Evolutionary conservation across 805 yeast species (phyloP).

Genomic region (Starmerella geochares): DNA sequence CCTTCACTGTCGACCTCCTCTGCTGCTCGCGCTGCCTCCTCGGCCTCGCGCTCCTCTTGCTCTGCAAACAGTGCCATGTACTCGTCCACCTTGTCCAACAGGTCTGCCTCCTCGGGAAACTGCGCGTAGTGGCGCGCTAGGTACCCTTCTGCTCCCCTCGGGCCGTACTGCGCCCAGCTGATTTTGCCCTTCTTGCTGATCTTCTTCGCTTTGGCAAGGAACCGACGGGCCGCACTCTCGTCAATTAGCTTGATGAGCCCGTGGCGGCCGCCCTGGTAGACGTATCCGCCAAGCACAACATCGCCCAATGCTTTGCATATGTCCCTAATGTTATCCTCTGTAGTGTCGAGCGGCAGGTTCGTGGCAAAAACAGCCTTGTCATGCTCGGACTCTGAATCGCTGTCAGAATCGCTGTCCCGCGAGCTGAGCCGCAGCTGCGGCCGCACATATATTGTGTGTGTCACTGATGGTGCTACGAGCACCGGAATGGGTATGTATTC

Average conservation of each 20-base stretch:
- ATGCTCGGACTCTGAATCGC: constrained; percentile 10
- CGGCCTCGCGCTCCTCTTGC: constrained; percentile 44
- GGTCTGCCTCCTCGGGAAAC: constrained; percentile 38
- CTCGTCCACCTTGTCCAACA: constrained; percentile 48
- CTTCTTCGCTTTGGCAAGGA: constrained; percentile 53
- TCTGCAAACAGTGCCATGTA: constrained; percentile 58
- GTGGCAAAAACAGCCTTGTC: constrained; percentile 51
- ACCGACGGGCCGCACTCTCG: constrained; percentile 52
- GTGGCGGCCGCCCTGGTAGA: constrained; percentile 34
- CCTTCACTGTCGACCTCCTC: constrained; percentile 84
- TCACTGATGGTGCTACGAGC: constrained; percentile 13
- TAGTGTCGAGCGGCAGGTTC: constrained; percentile 61
- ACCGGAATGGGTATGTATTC: constrained; percentile 24
- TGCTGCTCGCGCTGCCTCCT: constrained; percentile 27
- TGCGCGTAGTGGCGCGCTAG: constrained; percentile 32
- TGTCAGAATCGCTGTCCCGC: constrained; percentile 1
- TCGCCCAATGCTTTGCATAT: constrained; percentile 44
- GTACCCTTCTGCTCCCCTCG: constrained; percentile 33
- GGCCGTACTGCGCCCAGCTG: constrained; percentile 35
- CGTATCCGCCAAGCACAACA: constrained; percentile 33
- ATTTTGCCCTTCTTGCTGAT: constrained; percentile 28
- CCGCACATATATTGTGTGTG: constrained; percentile 25
- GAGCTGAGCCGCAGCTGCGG: constrained; percentile 16
- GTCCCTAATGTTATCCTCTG: constrained; percentile 42
- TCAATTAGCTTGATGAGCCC: constrained; percentile 69